Base-by-base conservation (phyloP, 139 green algal species). In the Parachlorella kessleri region DNA sequence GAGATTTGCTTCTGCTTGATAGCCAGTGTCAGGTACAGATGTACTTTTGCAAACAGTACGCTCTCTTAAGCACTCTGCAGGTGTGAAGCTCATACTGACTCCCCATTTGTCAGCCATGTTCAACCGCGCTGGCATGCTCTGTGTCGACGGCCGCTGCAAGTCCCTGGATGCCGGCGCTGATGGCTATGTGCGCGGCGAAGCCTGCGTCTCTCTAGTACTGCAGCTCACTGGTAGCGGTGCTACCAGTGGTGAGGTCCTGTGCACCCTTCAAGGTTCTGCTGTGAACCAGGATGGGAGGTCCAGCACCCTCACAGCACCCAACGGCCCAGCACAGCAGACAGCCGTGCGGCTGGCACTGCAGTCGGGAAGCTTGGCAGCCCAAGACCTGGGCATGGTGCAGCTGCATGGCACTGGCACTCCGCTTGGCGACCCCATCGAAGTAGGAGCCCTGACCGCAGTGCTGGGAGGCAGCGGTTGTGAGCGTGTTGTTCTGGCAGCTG, bases 111-210 rank as follows among this genome's bases (percentile, higher is more conserved):
- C 78, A 21, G 72, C 77, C 3, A 76, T 89, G 81, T 81, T 66
- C 55, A 33, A 81, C 37, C 32, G 32, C 33, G 28, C 81, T 73
- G 76, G 70, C 59, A 86, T 86, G 81, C 68, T 86, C 28, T 35
- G 68, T 0, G 77, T 85, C 28, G 93, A 97, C 39, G 94, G 93
- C 59, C 83, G 94, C 33, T 98, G 94, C 85, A 96, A 97, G 85
- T 92, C 94, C 2, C 82, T 98, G 55, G 94, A 97, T 54, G 79
- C 86, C 6, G 55, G 83, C 21, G 94, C 93, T 7, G 91, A 97
- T 71, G 94, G 94, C 21, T 97, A 97, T 74, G 89, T 93, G 26
- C 79, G 92, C 1, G 87, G 80, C 0, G 93, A 97, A 84, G 87
- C 85, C 0, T 76, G 80, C 24, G 89, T 81, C 1, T 81, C 84